Evolutionary conservation across 2,329 filamentous ascomycete species (phyloP).

Genomic region (Colletotrichum tamarilloi): DNA sequence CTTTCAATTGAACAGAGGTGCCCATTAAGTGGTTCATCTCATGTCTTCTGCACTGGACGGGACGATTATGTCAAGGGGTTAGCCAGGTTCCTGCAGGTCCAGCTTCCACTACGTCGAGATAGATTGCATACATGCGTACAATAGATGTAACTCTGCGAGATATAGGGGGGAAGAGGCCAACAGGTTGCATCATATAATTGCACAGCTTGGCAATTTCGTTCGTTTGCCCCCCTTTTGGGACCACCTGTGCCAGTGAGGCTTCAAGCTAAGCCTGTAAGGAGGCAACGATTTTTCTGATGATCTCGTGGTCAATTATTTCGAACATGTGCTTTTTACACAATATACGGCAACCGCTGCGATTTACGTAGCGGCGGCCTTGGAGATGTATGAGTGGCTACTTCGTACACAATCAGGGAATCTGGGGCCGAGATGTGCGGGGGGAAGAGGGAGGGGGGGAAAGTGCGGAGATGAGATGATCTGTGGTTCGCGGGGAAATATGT

Average conservation of each 20-base stretch:
- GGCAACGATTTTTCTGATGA: not conserved
- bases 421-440: not conserved
- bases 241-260: not conserved
- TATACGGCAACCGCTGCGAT: not conserved
- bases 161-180: not conserved
- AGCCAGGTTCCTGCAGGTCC: not conserved
- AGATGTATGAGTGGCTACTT: constrained; percentile 10
- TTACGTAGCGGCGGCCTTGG: constrained; percentile 28
- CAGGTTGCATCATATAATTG: no score
- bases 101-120: not conserved
- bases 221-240: no score
- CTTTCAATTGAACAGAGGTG: no score
- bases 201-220: no score
- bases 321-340: not conserved
- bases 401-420: not conserved
- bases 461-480: constrained; percentile 8
- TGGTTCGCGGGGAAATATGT: constrained; percentile 35
- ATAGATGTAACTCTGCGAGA: not conserved
- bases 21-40: not conserved
- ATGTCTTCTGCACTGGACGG: not conserved
- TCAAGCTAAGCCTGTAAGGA: not conserved
- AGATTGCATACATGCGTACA: no score
- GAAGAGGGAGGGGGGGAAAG: not conserved
- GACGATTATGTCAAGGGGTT: not conserved
- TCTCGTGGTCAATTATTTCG: not conserved